Base-by-base conservation (phyloP, 345 rosid species). In the Hirschfeldia incana region DNA sequence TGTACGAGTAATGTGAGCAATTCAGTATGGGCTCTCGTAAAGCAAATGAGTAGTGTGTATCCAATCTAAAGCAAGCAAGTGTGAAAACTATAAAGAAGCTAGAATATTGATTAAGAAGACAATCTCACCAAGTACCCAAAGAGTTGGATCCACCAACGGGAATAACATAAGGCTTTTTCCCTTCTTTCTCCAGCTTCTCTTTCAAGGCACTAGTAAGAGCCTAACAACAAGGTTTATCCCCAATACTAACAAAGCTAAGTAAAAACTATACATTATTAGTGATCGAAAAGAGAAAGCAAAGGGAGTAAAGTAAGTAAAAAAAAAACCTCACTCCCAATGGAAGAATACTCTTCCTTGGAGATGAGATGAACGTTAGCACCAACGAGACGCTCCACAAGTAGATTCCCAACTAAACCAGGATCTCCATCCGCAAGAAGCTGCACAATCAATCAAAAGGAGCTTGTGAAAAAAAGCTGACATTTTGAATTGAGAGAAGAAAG, bases 141-240 rank as follows among this genome's bases (percentile, higher is more conserved):
- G 97, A 87, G 85, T 92, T 91, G 28, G 98, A 94, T 80, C 98
- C 98, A 49, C 97, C 98, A 51, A 90, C 97, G 4, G 98, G 98
- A 75, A 92, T 89, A 62, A 92, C 93, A 84, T 94, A 92, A 2
- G 98, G 98, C 64, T 84, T 94, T 78, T 85, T 86, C 16, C 97
- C 97, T 90, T 91, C 88, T 8, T 85, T 88, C n/a, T 84, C 76
- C 81, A 94, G 83, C 83, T 82, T 87, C 79, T 92, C 97, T 86
- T 91, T 91, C 80, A 94, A 75, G 21, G 86, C 63, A 77, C 80
- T 85, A n/a, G 93, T 84, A 13, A 94, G 93, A 81, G 90, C 83
- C 98, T 60, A 60, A 28, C 34, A 60, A 57, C 60, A 53, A 53
- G 65, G 65, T 29, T 29, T 29, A 2, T 4, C 32, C 3, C 21